These are phyloP conservation scores for Aspergillus cavernicola DNA, from an alignment of 495 filamentous ascomycete genomes.

Conservation along the genomic window DNA sequence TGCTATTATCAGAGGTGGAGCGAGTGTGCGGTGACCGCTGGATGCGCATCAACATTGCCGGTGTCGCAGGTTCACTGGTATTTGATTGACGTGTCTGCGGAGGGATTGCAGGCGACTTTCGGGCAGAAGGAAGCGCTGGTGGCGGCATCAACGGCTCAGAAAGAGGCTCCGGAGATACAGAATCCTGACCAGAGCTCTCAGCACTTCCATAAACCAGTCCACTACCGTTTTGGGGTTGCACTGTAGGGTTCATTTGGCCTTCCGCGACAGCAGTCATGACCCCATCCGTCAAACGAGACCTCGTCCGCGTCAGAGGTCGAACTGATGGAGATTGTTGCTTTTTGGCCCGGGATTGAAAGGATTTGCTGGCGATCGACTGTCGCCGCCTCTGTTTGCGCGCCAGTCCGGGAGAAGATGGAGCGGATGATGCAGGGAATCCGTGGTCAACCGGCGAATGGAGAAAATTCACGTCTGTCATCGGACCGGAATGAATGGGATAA, in stretches of 20 bases:
- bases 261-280: conserved; percentile 33
- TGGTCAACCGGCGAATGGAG: conserved; percentile 48
- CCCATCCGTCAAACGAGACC: conserved; percentile 53
- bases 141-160: conserved; percentile 69
- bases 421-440: conserved; percentile 33
- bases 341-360: conserved; percentile 44
- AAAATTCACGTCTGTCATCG: conserved; percentile 39
- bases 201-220: conserved; percentile 43
- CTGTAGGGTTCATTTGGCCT: conserved; percentile 28
- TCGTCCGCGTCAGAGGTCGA: conserved; percentile 67
- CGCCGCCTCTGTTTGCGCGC: conserved; percentile 37
- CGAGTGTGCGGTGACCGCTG: conserved; percentile 38
- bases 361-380: conserved; percentile 35
- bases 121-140: conserved; percentile 54
- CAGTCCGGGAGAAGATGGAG: conserved; percentile 20
- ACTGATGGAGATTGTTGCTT: conserved; percentile 82
- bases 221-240: conserved; percentile 32
- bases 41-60: conserved; percentile 79
- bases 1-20: conserved; percentile 23
- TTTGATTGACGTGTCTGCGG: conserved; percentile 30
- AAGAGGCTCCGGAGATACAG: conserved; percentile 67
- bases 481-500: conserved; percentile 33
- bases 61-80: conserved; percentile 62
- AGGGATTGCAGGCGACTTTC: conserved; percentile 52
- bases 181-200: conserved; percentile 63